phyloP scores from a whole-genome alignment of 2,329 filamentous ascomycete genomes.

The Curvularia lunata region DNA sequence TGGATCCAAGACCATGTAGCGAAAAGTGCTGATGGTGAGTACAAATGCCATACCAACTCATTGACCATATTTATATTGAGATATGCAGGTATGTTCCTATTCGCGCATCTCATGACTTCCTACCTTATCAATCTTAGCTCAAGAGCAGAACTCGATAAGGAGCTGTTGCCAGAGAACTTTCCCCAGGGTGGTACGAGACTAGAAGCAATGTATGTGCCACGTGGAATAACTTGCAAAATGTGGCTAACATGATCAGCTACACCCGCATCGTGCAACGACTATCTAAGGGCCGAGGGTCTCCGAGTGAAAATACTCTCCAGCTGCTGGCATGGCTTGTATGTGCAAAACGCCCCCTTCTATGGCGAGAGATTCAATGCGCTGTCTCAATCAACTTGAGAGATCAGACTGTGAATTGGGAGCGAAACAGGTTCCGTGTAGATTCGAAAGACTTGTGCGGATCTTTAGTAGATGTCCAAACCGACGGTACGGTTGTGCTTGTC shows the following conservation, averaged over 20 bases:
- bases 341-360: conserved; percentile 34
- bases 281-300: conserved; percentile 19
- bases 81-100: conserved; percentile 9
- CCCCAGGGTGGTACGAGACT: conserved; percentile 18
- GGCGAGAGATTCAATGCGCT: conserved; percentile 38
- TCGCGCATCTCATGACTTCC: conserved; percentile 37
- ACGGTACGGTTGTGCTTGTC: conserved; percentile 8
- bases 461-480: conserved; percentile 7
- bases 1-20: conserved; percentile 31
- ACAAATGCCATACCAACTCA: not conserved
- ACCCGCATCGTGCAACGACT: conserved; percentile 30
- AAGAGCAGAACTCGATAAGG: conserved; percentile 21
- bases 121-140: conserved; percentile 18
- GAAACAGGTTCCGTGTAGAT: conserved; percentile 25
- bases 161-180: conserved; percentile 24
- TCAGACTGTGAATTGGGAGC: conserved; percentile 30
- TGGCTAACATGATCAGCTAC: conserved; percentile 22
- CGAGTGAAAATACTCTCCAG: conserved; percentile 17
- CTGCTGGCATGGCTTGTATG: conserved; percentile 39
- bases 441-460: conserved; percentile 38
- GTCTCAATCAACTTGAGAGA: conserved; percentile 29
- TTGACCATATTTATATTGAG: not conserved
- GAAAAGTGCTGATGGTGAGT: conserved; percentile 29
- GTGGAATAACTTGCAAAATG: not conserved
- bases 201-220: conserved; percentile 29